Evolutionary conservation across 2,329 filamentous ascomycete genomes (phyloP), one percentile per base, ranked within the genome.

Genomic region (Pestalotiopsis sp.): DNA sequence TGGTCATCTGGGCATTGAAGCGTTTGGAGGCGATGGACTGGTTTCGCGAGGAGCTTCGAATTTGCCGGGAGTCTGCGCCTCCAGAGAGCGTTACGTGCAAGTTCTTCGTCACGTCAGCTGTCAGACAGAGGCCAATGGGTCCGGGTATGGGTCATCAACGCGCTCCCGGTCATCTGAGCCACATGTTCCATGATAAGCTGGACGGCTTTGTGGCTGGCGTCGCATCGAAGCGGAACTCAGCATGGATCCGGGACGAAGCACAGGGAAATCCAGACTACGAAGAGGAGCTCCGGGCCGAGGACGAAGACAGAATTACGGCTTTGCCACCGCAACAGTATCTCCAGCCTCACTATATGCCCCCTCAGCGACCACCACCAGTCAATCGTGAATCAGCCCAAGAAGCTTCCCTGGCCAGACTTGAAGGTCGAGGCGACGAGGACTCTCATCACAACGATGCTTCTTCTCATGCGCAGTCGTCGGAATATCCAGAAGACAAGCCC

Each of bases 1-100:
- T 96, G 17, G 93, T 98, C 1, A 89, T 98, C n/a, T 98, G 95
- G 95, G 91, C 95, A 4, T 84, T 98, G 73, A 97, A 96, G 81
- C 90, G 93, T 68, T 90, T 96, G 14, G 95, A 98, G 79, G 93
- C 94, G 1, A 94, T 98, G 90, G 94, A 98, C 78, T 98, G 95
- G 95, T 98, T 98, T 85, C 93, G 93, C 72, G 95, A 98, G 81
- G 95, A 98, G 79, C 85, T 98, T 69, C 89, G 94, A 62, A 97
- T 98, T 75, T 97, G 95, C 81, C 89, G 94, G 74, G 93, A 98
- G 80, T 92, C 90, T 64, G 95, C 95, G 11, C 95, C 95, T 1
- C 92, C 93, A 0, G 93, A 96, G 77, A 92, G 93, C 38, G 93
- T 98, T 9, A 93, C 93, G 27, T 98, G 95, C 83, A 95, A 97